Conservation (phyloP, 768 basidiomycete species). For the Rhizopogon salebrosus region DNA sequence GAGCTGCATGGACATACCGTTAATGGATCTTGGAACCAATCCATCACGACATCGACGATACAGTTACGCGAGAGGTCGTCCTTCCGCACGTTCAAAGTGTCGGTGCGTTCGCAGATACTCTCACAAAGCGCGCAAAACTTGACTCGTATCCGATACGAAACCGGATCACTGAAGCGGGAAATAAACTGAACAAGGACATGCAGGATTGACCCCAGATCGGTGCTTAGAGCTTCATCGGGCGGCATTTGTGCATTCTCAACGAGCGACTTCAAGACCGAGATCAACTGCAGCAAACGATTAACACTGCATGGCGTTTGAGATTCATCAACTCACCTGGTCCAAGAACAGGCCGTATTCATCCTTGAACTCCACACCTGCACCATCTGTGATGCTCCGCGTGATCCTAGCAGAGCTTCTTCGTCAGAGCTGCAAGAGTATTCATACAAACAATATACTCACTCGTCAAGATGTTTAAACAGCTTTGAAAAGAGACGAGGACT, state of each 20-base stretch:
- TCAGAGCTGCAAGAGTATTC: background rate
- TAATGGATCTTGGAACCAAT: constrained; percentile 64
- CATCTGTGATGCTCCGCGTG: constrained; percentile 46
- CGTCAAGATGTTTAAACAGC: constrained; percentile 67
- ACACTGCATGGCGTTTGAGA: background rate
- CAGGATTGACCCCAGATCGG: constrained; percentile 60
- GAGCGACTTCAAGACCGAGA: constrained; percentile 69
- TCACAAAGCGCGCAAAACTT: constrained; percentile 76
- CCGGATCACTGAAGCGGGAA: constrained; percentile 49
- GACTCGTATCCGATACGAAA: constrained; percentile 59
- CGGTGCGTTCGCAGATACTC: constrained; percentile 56
- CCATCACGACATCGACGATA: constrained; percentile 70
- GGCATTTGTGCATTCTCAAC: constrained; percentile 64
- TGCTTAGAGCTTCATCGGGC: constrained; percentile 54
- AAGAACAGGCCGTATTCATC: constrained; percentile 46
- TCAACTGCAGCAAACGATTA: constrained; percentile 44
- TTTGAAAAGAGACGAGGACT: constrained; percentile 62
- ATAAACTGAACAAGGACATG: constrained; percentile 60
- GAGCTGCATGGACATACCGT: constrained; percentile 34
- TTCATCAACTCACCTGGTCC: constrained; percentile 55
- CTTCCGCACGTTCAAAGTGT: constrained; percentile 59
- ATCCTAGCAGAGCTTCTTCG: constrained; percentile 30
- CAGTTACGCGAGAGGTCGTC: constrained; percentile 63
- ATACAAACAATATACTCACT: constrained; percentile 40
- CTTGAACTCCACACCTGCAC: constrained; percentile 36